Percentiles rank a stretch among this genome's conserved stretches.
Evolutionary conservation across 352 stramenopile genomes (phyloP).

Genomic region (Phytophthora colocasiae): DNA sequence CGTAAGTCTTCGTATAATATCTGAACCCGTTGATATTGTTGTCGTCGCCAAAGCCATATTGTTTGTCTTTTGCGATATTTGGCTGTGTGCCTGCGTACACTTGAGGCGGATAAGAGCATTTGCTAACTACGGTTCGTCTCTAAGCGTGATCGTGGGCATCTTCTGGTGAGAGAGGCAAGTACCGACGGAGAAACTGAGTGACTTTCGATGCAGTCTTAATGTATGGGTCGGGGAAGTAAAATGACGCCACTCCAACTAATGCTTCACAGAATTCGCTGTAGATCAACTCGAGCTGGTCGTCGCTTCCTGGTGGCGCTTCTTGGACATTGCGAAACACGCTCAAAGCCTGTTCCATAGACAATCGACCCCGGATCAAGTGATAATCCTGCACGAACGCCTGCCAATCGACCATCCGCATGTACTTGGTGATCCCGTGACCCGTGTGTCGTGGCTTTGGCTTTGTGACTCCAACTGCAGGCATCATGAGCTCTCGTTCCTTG

Average conservation of each 20-base stretch:
- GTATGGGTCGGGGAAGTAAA: slow-evolving; percentile 75
- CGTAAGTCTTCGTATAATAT: too few relatives aligned
- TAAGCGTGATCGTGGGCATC: slow-evolving; percentile 54
- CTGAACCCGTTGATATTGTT: too few relatives aligned
- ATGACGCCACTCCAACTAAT: slow-evolving; percentile 58
- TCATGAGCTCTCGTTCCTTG: slow-evolving; percentile 60
- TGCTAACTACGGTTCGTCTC: background rate
- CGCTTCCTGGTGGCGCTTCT: slow-evolving; percentile 45
- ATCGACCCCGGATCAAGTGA: slow-evolving; percentile 64
- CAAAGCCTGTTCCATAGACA: slow-evolving; percentile 62
- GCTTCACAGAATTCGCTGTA: slow-evolving; percentile 81
- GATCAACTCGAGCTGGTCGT: slow-evolving; percentile 70
- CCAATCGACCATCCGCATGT: slow-evolving; percentile 75
- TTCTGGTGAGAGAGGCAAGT: slow-evolving; percentile 67
- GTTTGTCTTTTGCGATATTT: too few relatives aligned
- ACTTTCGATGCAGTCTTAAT: slow-evolving; percentile 58
- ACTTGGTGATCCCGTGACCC: slow-evolving; percentile 60
- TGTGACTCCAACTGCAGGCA: slow-evolving; percentile 13
- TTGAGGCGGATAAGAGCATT: too few relatives aligned
- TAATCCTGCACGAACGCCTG: slow-evolving; percentile 77
- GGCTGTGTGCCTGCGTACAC: too few relatives aligned
- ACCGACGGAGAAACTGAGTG: slow-evolving; percentile 76
- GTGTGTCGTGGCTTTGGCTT: slow-evolving; percentile 31
- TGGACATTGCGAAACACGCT: slow-evolving; percentile 73
- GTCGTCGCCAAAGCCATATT: too few relatives aligned